These are phyloP conservation scores for Aspergillus candidus DNA, from an alignment of 2,329 filamentous ascomycete species.

Conservation along the genomic window DNA sequence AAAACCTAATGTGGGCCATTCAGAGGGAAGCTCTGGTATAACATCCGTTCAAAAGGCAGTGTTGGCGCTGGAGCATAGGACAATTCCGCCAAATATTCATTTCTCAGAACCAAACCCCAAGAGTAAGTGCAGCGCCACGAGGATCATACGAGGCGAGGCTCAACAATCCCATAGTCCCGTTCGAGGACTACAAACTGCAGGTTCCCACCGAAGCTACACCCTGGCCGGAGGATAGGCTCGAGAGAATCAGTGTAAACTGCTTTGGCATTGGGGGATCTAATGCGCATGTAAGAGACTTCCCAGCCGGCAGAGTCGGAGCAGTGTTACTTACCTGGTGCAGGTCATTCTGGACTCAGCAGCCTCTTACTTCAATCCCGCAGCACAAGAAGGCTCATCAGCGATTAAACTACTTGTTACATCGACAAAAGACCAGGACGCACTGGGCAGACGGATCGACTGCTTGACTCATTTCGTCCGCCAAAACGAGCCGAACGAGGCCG, in stretches of 20 bases:
- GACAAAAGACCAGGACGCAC: neutral
- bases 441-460: neutral
- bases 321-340: too few relatives aligned
- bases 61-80: conserved; percentile 14
- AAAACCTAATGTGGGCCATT: conserved; percentile 20
- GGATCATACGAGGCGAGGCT: too few relatives aligned
- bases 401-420: too few relatives aligned
- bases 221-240: conserved; percentile 15
- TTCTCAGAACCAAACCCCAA: conserved; percentile 21
- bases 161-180: conserved; percentile 1
- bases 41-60: conserved; percentile 16
- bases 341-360: neutral
- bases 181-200: conserved; percentile 3
- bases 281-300: conserved; percentile 3
- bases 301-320: too few relatives aligned
- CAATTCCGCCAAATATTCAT: conserved; percentile 15
- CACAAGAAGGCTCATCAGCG: too few relatives aligned
- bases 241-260: conserved; percentile 22
- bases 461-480: neutral
- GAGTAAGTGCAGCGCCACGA: conserved; percentile 1
- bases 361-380: too few relatives aligned
- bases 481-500: neutral
- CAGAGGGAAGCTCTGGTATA: conserved; percentile 15
- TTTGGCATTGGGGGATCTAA: conserved; percentile 20
- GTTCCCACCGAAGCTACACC: conserved; percentile 4